Evolutionary conservation across 2,329 filamentous ascomycete genomes (phyloP).

Genomic region (Endoconidiophora polonica): DNA sequence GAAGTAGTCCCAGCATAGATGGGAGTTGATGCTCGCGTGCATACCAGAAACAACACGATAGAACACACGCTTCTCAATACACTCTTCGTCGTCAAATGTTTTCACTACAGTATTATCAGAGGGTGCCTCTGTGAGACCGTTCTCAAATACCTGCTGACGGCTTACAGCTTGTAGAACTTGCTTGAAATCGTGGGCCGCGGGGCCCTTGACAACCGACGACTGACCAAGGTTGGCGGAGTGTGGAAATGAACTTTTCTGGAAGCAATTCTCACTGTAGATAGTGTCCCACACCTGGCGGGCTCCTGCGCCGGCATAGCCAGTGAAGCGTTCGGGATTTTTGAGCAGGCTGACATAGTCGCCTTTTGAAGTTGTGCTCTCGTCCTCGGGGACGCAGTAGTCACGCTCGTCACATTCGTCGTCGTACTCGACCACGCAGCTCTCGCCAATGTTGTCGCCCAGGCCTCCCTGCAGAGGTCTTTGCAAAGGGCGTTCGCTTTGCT

Average conservation of each 20-base stretch:
- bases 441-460: slow-evolving; percentile 72
- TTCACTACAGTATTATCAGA: slow-evolving; percentile 39
- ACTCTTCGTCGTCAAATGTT: slow-evolving; percentile 74
- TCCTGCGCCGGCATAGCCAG: slow-evolving; percentile 74
- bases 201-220: slow-evolving; percentile 24
- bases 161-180: slow-evolving; percentile 42
- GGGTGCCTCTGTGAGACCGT: slow-evolving; percentile 25
- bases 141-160: slow-evolving; percentile 43
- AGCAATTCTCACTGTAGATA: slow-evolving; percentile 95
- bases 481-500: slow-evolving; percentile 49
- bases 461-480: slow-evolving; percentile 63
- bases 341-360: slow-evolving; percentile 47
- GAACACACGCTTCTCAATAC: slow-evolving; percentile 96
- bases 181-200: slow-evolving; percentile 43
- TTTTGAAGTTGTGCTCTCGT: slow-evolving; percentile 70
- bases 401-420: slow-evolving; percentile 94
- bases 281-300: slow-evolving; percentile 89
- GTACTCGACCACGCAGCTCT: slow-evolving; percentile 94
- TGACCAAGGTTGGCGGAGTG: slow-evolving; percentile 38
- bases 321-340: slow-evolving; percentile 42
- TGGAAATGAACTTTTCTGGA: slow-evolving; percentile 51
- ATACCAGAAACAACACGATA: slow-evolving; percentile 90
- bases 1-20: slow-evolving; percentile 89
- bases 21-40: slow-evolving; percentile 94
- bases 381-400: slow-evolving; percentile 92